These are phyloP conservation scores for Tagetes patula DNA, from an alignment of 129 eudicot species.

Conservation along the genomic window DNA sequence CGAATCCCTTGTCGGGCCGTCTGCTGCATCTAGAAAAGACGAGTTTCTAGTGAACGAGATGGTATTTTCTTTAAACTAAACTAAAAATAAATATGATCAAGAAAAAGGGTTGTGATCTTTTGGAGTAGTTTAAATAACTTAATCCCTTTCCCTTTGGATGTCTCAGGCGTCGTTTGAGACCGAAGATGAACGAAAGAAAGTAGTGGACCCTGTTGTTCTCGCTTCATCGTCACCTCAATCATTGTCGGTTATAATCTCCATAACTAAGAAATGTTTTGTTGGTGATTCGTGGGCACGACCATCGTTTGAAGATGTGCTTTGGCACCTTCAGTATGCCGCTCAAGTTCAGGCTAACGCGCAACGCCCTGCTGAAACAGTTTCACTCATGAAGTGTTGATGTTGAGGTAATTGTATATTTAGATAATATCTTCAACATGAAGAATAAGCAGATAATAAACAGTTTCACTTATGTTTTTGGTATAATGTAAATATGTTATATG, in stretches of 20 bases:
- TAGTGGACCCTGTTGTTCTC: constrained; percentile 59
- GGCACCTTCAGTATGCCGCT: constrained; percentile 74
- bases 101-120: not conserved
- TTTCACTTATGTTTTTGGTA: not conserved
- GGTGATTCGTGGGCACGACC: constrained; percentile 57
- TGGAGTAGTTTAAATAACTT: not conserved
- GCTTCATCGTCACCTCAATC: constrained; percentile 55
- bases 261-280: constrained; percentile 60
- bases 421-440: constrained; percentile 6
- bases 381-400: constrained; percentile 33
- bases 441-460: constrained; percentile 24
- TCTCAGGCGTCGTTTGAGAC: constrained; percentile 49
- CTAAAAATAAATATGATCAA: not conserved
- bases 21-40: constrained; percentile 47
- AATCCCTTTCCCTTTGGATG: not conserved
- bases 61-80: constrained; percentile 37
- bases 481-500: constrained; percentile 1
- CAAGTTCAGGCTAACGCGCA: constrained; percentile 58
- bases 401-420: constrained; percentile 16
- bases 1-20: constrained; percentile 62
- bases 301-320: constrained; percentile 64
- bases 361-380: constrained; percentile 33
- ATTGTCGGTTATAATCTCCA: constrained; percentile 48
- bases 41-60: constrained; percentile 47
- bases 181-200: constrained; percentile 40